Conservation (phyloP, 306 rosid genomes). For the Albizia julibrissin region DNA sequence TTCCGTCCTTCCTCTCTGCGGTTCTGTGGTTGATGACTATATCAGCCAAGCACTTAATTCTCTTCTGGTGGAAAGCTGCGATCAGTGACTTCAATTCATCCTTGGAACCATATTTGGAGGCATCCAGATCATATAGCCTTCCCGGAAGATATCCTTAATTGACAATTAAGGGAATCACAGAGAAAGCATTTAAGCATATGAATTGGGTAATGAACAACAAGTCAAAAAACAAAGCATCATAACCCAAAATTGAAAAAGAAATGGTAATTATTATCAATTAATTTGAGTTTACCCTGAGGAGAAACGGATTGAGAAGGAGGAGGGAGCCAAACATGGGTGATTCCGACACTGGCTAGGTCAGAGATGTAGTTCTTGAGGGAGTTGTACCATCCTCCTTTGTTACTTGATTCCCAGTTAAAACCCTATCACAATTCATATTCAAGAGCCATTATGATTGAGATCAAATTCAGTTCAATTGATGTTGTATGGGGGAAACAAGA, state of each 20-base stretch:
- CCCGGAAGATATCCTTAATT: constrained; percentile 76
- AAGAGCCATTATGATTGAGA: not conserved
- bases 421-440: constrained; percentile 48
- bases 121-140: constrained; percentile 80
- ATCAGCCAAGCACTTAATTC: constrained; percentile 69
- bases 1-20: constrained; percentile 63
- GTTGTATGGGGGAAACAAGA: not conserved
- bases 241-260: not conserved
- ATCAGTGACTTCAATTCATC: constrained; percentile 66
- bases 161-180: not conserved
- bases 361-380: constrained; percentile 52
- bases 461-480: not conserved
- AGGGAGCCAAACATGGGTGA: constrained; percentile 91
- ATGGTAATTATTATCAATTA: not conserved
- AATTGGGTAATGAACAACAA: not conserved
- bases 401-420: constrained; percentile 84
- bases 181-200: not conserved
- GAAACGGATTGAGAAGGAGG: constrained; percentile 69
- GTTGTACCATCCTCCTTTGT: constrained; percentile 75
- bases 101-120: constrained; percentile 65
- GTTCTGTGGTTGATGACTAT: constrained; percentile 90
- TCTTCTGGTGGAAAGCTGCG: constrained; percentile 38
- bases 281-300: constrained; percentile 41
- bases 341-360: constrained; percentile 56
- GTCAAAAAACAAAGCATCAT: not conserved